phyloP scores from a whole-genome alignment of 83 land plant genomes.

The Diphasiastrum complanatum region DNA sequence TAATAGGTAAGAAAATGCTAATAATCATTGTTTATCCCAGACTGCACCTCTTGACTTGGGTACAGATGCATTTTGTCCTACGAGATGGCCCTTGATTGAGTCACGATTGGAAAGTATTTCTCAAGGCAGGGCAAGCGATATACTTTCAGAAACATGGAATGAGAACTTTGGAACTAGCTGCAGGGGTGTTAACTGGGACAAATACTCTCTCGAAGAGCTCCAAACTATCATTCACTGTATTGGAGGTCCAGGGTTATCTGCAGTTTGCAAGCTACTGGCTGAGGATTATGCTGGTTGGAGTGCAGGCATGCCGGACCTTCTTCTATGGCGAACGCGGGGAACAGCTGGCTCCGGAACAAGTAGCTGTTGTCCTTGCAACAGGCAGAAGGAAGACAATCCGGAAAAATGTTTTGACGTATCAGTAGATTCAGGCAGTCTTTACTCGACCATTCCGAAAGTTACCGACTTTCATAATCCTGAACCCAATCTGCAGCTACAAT shows the following conservation, averaged over 20 bases:
- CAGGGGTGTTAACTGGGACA: slow-evolving; percentile 74
- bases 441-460: neutral
- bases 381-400: neutral
- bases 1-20: neutral
- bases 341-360: neutral
- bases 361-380: neutral
- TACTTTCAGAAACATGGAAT: slow-evolving; percentile 64
- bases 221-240: slow-evolving; percentile 60
- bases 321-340: slow-evolving; percentile 59
- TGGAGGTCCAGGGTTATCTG: slow-evolving; percentile 55
- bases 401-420: slow-evolving; percentile 7
- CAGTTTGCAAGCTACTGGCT: slow-evolving; percentile 63
- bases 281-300: slow-evolving; percentile 73
- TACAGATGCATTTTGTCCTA: slow-evolving; percentile 54
- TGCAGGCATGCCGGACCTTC: slow-evolving; percentile 89
- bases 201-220: slow-evolving; percentile 49
- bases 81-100: slow-evolving; percentile 55
- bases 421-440: neutral
- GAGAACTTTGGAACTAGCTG: slow-evolving; percentile 54
- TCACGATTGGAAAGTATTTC: slow-evolving; percentile 46
- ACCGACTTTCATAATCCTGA: neutral
- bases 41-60: slow-evolving; percentile 78
- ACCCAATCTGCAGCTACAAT: neutral
- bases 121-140: slow-evolving; percentile 50
- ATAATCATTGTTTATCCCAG: slow-evolving; percentile 32